phyloP scores from a whole-genome alignment of 371 early-diverging fungal genomes.

The Lichtheimia ramosa region DNA sequence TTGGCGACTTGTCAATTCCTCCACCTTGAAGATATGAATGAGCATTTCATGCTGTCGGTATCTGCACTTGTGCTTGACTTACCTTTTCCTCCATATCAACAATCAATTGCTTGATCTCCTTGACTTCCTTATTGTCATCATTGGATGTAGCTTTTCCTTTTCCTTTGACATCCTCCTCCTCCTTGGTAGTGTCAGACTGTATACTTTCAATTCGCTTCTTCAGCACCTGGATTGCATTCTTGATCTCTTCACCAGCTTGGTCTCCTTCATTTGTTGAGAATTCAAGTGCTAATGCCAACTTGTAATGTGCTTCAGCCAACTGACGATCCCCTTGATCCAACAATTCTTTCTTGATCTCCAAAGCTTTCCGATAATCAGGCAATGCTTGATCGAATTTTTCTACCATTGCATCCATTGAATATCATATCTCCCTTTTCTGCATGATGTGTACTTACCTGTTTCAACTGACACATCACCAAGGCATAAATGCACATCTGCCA shows the following conservation, averaged over 20 bases:
- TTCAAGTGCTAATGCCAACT: slow-evolving; percentile 72
- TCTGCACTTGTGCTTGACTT: background rate
- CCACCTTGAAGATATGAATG: slow-evolving; percentile 20
- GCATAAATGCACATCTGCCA: slow-evolving; percentile 72
- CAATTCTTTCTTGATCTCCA: slow-evolving; percentile 64
- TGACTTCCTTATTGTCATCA: slow-evolving; percentile 33
- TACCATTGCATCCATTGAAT: slow-evolving; percentile 11
- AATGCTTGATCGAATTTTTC: slow-evolving; percentile 86
- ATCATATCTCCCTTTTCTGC: background rate
- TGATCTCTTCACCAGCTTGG: slow-evolving; percentile 59
- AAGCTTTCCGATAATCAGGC: slow-evolving; percentile 70
- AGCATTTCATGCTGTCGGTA: background rate
- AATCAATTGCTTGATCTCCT: slow-evolving; percentile 45
- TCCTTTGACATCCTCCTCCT: slow-evolving; percentile 29
- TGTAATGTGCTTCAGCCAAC: slow-evolving; percentile 83
- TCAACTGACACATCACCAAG: slow-evolving; percentile 88
- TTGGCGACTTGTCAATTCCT: slow-evolving; percentile 36
- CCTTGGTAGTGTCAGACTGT: slow-evolving; percentile 16
- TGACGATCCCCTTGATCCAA: slow-evolving; percentile 70
- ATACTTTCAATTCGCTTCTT: slow-evolving; percentile 40
- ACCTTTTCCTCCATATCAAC: slow-evolving; percentile 55
- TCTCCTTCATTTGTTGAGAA: slow-evolving; percentile 51
- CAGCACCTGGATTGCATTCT: slow-evolving; percentile 58
- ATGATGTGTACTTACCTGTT: slow-evolving; percentile 48
- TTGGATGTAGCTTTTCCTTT: slow-evolving; percentile 28